phyloP scores from a whole-genome alignment of 176 grass and related monocot genomes.

The Lolium perenne region DNA sequence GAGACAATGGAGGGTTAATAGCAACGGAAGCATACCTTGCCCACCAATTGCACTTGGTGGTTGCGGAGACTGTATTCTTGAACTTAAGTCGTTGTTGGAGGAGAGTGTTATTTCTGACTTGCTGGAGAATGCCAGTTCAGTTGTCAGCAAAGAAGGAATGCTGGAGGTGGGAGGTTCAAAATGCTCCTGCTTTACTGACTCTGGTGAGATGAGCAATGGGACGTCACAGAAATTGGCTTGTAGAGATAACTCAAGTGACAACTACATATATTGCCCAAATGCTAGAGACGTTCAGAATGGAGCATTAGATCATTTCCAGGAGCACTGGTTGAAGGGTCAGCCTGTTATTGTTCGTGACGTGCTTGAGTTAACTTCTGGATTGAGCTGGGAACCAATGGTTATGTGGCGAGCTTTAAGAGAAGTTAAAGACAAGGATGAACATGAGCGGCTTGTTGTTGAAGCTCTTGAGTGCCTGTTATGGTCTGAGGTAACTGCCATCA shows the following conservation, averaged over 20 bases:
- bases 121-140: slow-evolving; percentile 41
- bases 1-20: slow-evolving; percentile 50
- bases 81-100: slow-evolving; percentile 61
- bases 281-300: slow-evolving; percentile 58
- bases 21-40: slow-evolving; percentile 75
- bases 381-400: slow-evolving; percentile 99
- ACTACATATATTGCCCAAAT: slow-evolving; percentile 73
- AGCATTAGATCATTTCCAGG: slow-evolving; percentile 75
- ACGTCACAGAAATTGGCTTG: slow-evolving; percentile 45
- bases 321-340: slow-evolving; percentile 83
- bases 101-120: slow-evolving; percentile 52
- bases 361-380: slow-evolving; percentile 73
- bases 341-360: slow-evolving; percentile 81
- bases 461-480: slow-evolving; percentile 71
- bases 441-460: slow-evolving; percentile 51
- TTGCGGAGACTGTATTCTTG: slow-evolving; percentile 60
- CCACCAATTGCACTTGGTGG: slow-evolving; percentile 67
- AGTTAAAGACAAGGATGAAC: slow-evolving; percentile 40
- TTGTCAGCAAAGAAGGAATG: background rate
- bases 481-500: slow-evolving; percentile 49
- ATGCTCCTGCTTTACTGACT: slow-evolving; percentile 54
- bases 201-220: background rate
- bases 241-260: slow-evolving; percentile 66
- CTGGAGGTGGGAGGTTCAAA: slow-evolving; percentile 11
- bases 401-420: slow-evolving; percentile 95